phyloP scores from a whole-genome alignment of 768 basidiomycete genomes.

The Hydnum rufescens region DNA sequence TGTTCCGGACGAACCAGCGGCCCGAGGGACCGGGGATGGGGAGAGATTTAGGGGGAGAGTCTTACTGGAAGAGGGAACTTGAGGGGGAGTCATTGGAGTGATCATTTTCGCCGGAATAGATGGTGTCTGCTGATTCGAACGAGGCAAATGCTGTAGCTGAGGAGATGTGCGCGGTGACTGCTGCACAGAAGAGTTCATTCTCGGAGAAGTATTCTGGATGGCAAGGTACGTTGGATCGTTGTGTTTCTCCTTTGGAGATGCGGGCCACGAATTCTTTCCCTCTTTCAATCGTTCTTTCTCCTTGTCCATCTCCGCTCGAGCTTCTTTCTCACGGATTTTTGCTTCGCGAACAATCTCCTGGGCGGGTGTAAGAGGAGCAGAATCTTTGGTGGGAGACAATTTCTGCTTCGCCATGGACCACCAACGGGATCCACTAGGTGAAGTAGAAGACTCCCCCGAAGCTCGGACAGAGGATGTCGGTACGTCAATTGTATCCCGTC shows the following conservation, averaged over 20 bases:
- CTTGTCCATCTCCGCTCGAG: not conserved
- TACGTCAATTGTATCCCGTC: conserved; percentile 1
- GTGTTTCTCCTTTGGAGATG: conserved; percentile 31
- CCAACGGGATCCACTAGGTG: conserved; percentile 28
- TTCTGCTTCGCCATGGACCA: conserved; percentile 56
- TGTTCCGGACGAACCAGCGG: conserved; percentile 5
- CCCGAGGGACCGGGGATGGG: conserved; percentile 9
- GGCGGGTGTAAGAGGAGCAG: conserved; percentile 50
- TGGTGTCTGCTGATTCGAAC: not conserved
- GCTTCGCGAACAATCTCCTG: conserved; percentile 64
- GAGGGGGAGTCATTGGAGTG: conserved; percentile 2
- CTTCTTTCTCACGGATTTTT: conserved; percentile 38
- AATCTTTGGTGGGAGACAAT: conserved; percentile 61
- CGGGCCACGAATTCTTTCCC: conserved; percentile 31
- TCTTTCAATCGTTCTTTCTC: conserved; percentile 14
- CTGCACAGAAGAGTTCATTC: not conserved
- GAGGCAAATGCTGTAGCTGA: not conserved
- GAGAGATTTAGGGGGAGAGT: conserved; percentile 15
- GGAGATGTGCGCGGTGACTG: not conserved
- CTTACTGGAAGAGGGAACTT: not conserved
- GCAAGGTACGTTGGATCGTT: conserved; percentile 19
- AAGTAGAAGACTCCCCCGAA: not conserved
- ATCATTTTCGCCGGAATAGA: conserved; percentile 22
- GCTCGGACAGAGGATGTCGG: not conserved
- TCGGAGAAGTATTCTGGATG: not conserved